A percentile compares a stretch with the other conserved stretches of the same genome.
Evolutionary conservation across 2,329 filamentous ascomycete species (phyloP).

Genomic region (Dendryphion nanum): DNA sequence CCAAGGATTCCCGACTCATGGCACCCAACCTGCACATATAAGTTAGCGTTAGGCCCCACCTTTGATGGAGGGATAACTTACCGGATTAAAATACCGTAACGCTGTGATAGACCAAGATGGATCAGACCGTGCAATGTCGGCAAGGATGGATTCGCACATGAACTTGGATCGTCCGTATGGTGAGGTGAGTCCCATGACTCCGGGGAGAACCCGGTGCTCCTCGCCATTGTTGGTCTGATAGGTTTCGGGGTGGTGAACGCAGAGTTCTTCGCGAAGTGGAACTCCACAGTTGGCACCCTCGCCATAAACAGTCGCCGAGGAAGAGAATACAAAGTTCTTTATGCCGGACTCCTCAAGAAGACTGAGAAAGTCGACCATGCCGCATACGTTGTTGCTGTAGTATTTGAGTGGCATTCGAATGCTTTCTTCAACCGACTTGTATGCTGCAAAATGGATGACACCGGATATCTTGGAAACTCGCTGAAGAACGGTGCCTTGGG

Average conservation of each 20-base stretch:
- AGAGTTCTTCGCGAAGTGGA: conserved; percentile 57
- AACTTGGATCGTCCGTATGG: conserved; percentile 68
- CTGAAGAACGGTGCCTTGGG: conserved; percentile 14
- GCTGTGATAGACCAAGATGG: conserved; percentile 62
- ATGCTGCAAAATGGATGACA: conserved; percentile 69
- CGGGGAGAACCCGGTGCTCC: conserved; percentile 45
- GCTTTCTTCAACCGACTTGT: conserved; percentile 65
- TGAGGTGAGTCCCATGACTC: conserved; percentile 59
- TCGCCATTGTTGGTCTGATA: conserved; percentile 45
- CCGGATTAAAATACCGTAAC: conserved; percentile 67
- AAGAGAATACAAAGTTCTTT: conserved; percentile 67
- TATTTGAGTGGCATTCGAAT: conserved; percentile 61
- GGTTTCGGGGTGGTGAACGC: conserved; percentile 50
- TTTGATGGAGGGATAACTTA: conserved; percentile 10
- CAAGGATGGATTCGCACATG: conserved; percentile 66
- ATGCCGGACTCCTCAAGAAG: conserved; percentile 59
- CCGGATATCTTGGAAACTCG: conserved; percentile 55
- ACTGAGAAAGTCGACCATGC: conserved; percentile 59
- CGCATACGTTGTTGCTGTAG: conserved; percentile 67
- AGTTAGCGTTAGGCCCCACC: neutral
- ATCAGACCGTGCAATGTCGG: conserved; percentile 60
- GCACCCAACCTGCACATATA: conserved; percentile 51
- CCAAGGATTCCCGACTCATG: conserved; percentile 63
- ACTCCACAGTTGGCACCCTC: conserved; percentile 43
- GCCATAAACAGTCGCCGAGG: conserved; percentile 67